Conservation (phyloP, 2,329 filamentous ascomycete species). For the Penicillium olsonii region DNA sequence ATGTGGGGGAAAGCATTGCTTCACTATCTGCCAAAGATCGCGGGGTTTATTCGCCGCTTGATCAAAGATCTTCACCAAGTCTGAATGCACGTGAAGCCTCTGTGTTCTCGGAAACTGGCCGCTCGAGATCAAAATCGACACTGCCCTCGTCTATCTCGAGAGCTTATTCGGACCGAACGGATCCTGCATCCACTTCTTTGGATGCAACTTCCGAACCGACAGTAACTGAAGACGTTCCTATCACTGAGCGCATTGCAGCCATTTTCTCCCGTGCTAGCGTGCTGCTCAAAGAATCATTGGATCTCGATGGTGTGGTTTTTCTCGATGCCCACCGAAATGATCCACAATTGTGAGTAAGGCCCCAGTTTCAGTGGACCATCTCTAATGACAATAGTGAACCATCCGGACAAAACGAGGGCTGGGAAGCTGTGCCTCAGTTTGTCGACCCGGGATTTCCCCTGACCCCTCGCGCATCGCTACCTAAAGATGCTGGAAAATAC, state of each 20-base stretch:
- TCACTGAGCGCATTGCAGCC: constrained; percentile 20
- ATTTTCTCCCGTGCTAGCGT: constrained; percentile 49
- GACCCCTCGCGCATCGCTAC: not conserved
- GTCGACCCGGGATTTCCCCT: not conserved
- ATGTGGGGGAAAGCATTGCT: not conserved
- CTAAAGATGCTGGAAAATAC: constrained; percentile 4
- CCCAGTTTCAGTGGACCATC: not conserved
- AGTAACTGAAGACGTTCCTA: constrained; percentile 9
- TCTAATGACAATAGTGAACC: constrained; percentile 14
- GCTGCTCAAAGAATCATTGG: constrained; percentile 46
- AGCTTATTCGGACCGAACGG: not conserved
- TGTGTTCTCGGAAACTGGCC: not conserved
- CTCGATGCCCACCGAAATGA: constrained; percentile 28
- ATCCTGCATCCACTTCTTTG: not conserved
- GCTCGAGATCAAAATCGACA: not conserved
- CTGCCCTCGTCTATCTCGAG: constrained; percentile 6
- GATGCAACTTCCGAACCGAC: not conserved
- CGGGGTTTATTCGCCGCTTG: not conserved
- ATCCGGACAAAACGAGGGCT: constrained; percentile 17
- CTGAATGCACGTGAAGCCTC: not conserved
- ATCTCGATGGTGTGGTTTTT: constrained; percentile 43
- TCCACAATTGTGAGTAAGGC: constrained; percentile 23
- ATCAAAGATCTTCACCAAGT: not conserved
- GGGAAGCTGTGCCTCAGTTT: constrained; percentile 21
- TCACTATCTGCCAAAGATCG: not conserved